phyloP scores from a whole-genome alignment of 495 filamentous ascomycete species.

The Pseudomonodictys pantanalensis region DNA sequence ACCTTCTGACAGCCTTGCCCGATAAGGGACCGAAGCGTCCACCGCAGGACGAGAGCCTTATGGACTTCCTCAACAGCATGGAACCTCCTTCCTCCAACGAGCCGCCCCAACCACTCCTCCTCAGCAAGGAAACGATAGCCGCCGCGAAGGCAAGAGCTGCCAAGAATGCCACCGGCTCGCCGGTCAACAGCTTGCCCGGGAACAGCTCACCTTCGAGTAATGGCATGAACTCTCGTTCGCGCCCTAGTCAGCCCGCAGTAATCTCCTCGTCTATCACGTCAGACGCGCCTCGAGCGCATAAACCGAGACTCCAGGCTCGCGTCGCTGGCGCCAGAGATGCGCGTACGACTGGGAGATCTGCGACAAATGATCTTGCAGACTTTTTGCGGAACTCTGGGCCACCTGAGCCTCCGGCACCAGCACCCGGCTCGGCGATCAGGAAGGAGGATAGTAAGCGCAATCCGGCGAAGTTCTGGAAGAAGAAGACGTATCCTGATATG shows the following conservation, averaged over 20 bases:
- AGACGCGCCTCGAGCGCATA: constrained; percentile 9
- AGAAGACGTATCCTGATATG: constrained; percentile 23
- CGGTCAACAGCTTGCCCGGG: not conserved
- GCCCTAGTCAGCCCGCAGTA: not conserved
- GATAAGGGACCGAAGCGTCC: constrained; percentile 36
- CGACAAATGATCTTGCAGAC: constrained; percentile 72
- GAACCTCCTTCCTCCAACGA: constrained; percentile 60
- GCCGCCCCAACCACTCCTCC: constrained; percentile 45
- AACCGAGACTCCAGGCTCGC: constrained; percentile 22
- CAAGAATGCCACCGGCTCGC: not conserved
- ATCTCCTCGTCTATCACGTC: constrained; percentile 10
- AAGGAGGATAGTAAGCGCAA: constrained; percentile 25
- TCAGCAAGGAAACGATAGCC: constrained; percentile 19
- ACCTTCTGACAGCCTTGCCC: constrained; percentile 49
- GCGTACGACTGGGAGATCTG: constrained; percentile 35
- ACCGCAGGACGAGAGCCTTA: constrained; percentile 64
- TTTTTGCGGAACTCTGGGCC: constrained; percentile 76
- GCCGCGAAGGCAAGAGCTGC: constrained; percentile 15
- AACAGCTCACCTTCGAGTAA: not conserved
- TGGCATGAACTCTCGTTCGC: constrained; percentile 3
- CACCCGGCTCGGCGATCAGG: constrained; percentile 3
- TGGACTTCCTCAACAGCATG: constrained; percentile 84
- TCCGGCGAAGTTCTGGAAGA: constrained; percentile 24
- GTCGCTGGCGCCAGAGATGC: constrained; percentile 9
- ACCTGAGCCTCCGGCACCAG: constrained; percentile 42